A percentile compares a stretch with the other conserved stretches of the same genome.
Evolutionary conservation across 1,139 yeast genomes (phyloP).

Genomic region (Sugiyamaella castrensis): DNA sequence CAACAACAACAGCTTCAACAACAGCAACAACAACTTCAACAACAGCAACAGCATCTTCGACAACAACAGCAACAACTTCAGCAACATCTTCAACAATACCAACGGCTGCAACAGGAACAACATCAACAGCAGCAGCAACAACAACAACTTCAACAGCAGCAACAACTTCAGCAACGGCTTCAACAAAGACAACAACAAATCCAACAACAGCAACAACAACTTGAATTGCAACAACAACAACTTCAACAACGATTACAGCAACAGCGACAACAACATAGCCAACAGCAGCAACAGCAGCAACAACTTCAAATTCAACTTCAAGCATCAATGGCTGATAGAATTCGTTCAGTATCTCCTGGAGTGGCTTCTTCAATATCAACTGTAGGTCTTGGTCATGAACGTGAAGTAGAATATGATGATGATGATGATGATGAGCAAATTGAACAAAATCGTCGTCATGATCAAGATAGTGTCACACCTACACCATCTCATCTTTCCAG

Average conservation of each 20-base stretch:
- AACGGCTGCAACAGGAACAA: too few species aligned
- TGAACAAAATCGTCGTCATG: background rate
- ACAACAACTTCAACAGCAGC: background rate
- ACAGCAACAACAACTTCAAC: background rate
- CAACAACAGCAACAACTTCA: too few species aligned
- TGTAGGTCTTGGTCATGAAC: too few species aligned
- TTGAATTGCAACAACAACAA: too few species aligned
- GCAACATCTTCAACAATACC: too few species aligned
- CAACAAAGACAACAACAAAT: background rate
- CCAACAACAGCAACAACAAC: background rate
- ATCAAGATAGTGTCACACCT: background rate
- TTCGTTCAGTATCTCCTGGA: conserved; percentile 21
- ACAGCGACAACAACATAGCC: too few species aligned
- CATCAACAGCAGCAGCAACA: too few species aligned
- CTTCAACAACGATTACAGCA: too few species aligned
- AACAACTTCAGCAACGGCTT: background rate
- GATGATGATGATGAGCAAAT: conserved; percentile 1
- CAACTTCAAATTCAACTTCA: too few species aligned
- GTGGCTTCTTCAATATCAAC: background rate
- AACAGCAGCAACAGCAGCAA: too few species aligned
- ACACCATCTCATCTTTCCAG: too few species aligned
- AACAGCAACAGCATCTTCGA: too few species aligned
- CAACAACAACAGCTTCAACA: background rate
- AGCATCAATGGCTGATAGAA: background rate
- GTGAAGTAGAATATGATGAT: background rate